A percentile compares a stretch with the other conserved stretches of the same genome.
phyloP scores from a whole-genome alignment of 2,329 filamentous ascomycete species.

The Waltergamsia citrina region DNA sequence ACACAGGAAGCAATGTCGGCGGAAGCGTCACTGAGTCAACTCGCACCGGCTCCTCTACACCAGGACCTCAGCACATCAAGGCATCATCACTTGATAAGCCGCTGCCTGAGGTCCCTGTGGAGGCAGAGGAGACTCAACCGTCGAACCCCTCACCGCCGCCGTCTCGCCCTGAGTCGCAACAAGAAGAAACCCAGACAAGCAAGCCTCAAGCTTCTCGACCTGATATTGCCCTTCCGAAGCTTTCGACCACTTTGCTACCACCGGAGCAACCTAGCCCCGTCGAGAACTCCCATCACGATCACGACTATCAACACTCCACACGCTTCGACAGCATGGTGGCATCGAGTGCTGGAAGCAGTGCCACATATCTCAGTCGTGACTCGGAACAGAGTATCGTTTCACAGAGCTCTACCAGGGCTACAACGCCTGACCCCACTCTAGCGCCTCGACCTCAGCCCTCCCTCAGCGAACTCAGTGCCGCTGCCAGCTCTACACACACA shows the following conservation, averaged over 20 bases:
- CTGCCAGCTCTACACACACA: conserved; percentile 54
- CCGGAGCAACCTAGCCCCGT: conserved; percentile 38
- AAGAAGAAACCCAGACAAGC: conserved; percentile 30
- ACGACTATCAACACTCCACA: conserved; percentile 40
- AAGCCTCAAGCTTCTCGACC: conserved; percentile 36
- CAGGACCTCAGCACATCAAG: conserved; percentile 26
- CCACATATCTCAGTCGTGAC: conserved; percentile 69
- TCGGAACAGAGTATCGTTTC: conserved; percentile 76
- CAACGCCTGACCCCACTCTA: conserved; percentile 63
- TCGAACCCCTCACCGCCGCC: conserved; percentile 22
- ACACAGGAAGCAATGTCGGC: conserved; percentile 14
- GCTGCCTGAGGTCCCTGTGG: conserved; percentile 54
- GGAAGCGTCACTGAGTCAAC: conserved; percentile 29
- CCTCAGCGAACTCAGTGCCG: conserved; percentile 57
- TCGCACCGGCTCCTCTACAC: conserved; percentile 21
- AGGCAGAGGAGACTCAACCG: conserved; percentile 23
- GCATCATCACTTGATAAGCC: conserved; percentile 53
- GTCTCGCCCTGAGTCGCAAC: conserved; percentile 32
- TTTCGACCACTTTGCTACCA: conserved; percentile 39
- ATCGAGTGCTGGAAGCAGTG: conserved; percentile 69
- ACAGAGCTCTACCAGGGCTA: conserved; percentile 76
- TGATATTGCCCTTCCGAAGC: conserved; percentile 45
- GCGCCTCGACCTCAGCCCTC: conserved; percentile 50
- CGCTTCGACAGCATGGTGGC: conserved; percentile 62
- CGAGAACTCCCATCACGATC: conserved; percentile 36